These are phyloP conservation scores for Kluyveromyces aestuarii DNA, from an alignment of 805 yeast genomes.

Conservation along the genomic window DNA sequence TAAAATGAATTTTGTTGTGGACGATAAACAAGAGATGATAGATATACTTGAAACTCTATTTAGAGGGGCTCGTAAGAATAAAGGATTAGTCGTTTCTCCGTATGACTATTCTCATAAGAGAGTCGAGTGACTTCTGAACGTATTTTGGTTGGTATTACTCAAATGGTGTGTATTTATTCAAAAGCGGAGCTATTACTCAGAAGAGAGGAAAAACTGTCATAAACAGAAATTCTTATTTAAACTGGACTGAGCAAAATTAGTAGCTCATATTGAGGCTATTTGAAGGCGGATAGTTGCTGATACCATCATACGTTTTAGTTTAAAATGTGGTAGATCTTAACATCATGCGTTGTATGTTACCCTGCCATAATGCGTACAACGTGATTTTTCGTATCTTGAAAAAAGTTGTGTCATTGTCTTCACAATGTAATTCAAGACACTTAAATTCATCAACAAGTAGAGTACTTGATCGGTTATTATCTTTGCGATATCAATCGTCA, in stretches of 20 bases:
- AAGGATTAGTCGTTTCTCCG: conserved; percentile 85
- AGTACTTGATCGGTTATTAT: no score
- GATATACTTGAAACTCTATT: conserved; percentile 86
- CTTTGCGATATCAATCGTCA: neutral
- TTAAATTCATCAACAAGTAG: no score
- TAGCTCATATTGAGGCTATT: no score
- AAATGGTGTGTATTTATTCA: neutral
- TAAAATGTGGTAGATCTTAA: no score
- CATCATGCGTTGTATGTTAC: neutral
- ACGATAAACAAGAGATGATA: conserved; percentile 79
- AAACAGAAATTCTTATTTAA: no score
- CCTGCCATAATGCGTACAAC: neutral
- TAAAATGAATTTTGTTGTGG: conserved; percentile 73
- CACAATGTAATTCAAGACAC: no score
- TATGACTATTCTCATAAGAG: conserved; percentile 45
- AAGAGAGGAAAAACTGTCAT: neutral
- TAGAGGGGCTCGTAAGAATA: conserved; percentile 87
- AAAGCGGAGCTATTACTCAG: neutral
- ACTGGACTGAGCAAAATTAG: no score
- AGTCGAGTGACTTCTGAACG: conserved; percentile 4
- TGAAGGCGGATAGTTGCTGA: neutral
- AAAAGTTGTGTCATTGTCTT: neutral
- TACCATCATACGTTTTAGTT: neutral
- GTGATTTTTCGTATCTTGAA: neutral
- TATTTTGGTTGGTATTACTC: neutral